Evolutionary conservation across 1,284 basidiomycete genomes (phyloP), one percentile per base, ranked within the genome.

Genomic region (Retiboletus flavoniger): DNA sequence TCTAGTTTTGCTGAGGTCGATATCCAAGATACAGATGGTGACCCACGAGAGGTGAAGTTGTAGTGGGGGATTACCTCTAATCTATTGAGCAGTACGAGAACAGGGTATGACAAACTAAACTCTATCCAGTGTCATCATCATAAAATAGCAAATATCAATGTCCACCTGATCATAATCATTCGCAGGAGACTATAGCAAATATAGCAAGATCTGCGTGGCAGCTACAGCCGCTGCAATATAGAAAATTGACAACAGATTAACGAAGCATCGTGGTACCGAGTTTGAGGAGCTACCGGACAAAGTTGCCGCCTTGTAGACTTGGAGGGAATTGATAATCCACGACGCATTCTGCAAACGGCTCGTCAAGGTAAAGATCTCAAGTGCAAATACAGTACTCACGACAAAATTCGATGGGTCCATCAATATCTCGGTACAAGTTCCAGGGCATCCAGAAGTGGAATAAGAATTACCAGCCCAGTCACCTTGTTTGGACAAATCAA

Each of bases 391-490:
- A 32, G n/a, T 26, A 68, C 80, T 52, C 69, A 83, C 85, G 62
- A 77, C 80, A 58, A 88, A 89, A 68, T 91, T 91, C 2, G 65
- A 66, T 2, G 89, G 87, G 63, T 90, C 78, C 75, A 78, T 81
- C 35, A 92, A 68, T 53, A 77, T 76, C 19, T 81, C 76, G 13
- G 76, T 65, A 63, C 90, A 92, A 40, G 86, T 85, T 38, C 89
- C 90, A 7, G 87, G 85, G 63, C 89, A 92, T 19, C 80, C 80
- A 2, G 86, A 83, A 6, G 83, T 85, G 9, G 79, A 76, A 63
- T 89, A 91, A 3, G 84, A 83, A 65, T 88, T 86, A 39, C 89
- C 89, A 5, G 89, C 90, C 89, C 89, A 91, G 69, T 89, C 88
- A 60, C 89, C 87, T 87, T 55, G 26, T 47, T 55, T 47, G 24